Evolutionary conservation across 306 rosid species (phyloP).

Genomic region (Pyrus bretschneideri): DNA sequence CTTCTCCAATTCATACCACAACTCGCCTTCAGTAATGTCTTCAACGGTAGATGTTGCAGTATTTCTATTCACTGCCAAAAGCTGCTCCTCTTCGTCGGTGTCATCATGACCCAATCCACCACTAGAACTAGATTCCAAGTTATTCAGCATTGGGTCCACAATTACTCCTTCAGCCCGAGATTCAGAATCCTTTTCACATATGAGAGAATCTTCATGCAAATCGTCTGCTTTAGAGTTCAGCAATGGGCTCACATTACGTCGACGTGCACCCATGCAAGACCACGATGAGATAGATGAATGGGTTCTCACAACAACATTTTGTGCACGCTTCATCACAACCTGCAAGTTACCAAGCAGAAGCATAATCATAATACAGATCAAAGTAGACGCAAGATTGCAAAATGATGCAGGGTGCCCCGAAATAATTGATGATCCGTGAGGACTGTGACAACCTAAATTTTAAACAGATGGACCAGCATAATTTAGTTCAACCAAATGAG

Average conservation of each 20-base stretch:
- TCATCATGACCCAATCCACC: constrained; percentile 62
- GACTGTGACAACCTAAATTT: background rate
- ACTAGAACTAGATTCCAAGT: constrained; percentile 34
- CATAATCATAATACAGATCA: background rate
- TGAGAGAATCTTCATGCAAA: constrained; percentile 34
- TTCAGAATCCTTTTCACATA: constrained; percentile 34
- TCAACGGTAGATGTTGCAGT: constrained; percentile 31
- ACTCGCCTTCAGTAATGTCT: constrained; percentile 65
- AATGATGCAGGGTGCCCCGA: background rate
- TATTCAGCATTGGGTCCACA: constrained; percentile 23
- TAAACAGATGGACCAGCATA: background rate
- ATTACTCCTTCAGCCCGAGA: constrained; percentile 23
- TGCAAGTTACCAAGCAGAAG: constrained; percentile 25
- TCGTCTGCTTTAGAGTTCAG: constrained; percentile 34
- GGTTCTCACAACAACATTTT: constrained; percentile 87
- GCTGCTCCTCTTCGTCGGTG: constrained; percentile 69
- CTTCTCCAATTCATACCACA: constrained; percentile 84
- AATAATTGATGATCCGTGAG: background rate
- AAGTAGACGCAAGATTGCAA: background rate
- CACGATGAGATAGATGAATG: constrained; percentile 83
- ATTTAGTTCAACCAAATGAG: background rate
- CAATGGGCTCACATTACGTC: constrained; percentile 50
- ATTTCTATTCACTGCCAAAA: constrained; percentile 35
- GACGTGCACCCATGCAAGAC: constrained; percentile 97
- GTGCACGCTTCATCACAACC: constrained; percentile 92